Conservation (phyloP, 139 green algal genomes). For the Edaphochlamys debaryana region DNA sequence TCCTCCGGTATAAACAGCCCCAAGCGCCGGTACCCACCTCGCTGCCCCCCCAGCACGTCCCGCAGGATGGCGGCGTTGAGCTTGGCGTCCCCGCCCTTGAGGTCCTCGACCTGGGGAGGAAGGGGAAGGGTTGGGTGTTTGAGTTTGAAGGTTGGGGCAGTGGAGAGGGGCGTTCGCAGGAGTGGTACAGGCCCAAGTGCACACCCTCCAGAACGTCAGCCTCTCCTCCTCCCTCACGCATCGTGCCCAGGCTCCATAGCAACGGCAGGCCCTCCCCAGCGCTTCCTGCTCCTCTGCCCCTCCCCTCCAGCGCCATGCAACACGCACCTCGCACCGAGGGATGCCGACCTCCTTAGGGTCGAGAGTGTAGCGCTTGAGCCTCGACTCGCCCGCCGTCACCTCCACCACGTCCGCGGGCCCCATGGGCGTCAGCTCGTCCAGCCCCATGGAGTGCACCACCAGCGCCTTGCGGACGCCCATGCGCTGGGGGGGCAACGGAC, state of each 20-base stretch:
- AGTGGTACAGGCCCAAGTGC: no score
- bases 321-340: slow-evolving; percentile 81
- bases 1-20: no score
- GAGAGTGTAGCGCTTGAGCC: slow-evolving; percentile 60
- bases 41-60: slow-evolving; percentile 90
- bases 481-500: slow-evolving; percentile 8
- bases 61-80: slow-evolving; percentile 91
- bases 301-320: no score
- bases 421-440: slow-evolving; percentile 99
- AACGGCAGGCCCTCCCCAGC: no score
- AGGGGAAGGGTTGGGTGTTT: neutral
- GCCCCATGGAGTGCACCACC: slow-evolving; percentile 94
- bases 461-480: slow-evolving; percentile 90
- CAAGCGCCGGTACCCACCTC: slow-evolving; percentile 51
- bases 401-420: slow-evolving; percentile 93
- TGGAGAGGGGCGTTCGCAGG: no score
- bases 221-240: no score
- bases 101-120: slow-evolving; percentile 74
- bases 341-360: slow-evolving; percentile 92
- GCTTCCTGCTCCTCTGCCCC: no score
- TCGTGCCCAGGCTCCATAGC: no score
- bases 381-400: slow-evolving; percentile 60
- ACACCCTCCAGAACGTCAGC: no score
- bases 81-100: slow-evolving; percentile 88
- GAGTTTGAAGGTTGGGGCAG: neutral